Evolutionary conservation across 345 rosid genomes (phyloP).

Genomic region (Carallia pectinifolia): DNA sequence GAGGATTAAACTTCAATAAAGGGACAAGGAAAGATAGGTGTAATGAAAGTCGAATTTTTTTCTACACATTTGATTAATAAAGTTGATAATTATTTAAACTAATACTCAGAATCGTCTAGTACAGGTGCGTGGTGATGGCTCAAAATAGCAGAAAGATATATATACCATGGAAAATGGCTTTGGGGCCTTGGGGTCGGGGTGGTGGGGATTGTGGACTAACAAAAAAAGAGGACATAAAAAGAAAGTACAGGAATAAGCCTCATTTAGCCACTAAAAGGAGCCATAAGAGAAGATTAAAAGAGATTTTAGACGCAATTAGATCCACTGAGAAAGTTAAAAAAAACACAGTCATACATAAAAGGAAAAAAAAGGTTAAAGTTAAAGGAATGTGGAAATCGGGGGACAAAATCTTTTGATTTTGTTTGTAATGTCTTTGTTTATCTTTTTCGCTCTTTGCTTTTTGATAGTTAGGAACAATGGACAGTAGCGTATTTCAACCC

Average conservation of each 20-base stretch:
- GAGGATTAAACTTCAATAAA: no score
- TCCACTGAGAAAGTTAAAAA: constrained; percentile 17
- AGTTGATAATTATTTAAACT: no score
- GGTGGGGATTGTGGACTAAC: no score
- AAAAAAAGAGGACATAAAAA: constrained; percentile 8
- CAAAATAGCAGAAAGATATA: neutral
- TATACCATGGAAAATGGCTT: neutral
- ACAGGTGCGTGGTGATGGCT: neutral
- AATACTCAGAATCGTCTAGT: no score
- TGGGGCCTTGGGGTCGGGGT: no score
- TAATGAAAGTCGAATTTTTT: no score
- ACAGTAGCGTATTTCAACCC: constrained; percentile 33
- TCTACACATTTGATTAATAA: no score
- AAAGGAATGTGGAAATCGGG: constrained; percentile 40
- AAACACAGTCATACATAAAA: constrained; percentile 20
- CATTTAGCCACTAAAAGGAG: constrained; percentile 23
- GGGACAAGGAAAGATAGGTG: no score
- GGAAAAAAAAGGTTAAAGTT: constrained; percentile 17
- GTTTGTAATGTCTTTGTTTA: constrained; percentile 36
- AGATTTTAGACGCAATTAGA: constrained; percentile 30
- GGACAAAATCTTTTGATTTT: constrained; percentile 40
- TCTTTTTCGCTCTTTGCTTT: constrained; percentile 30
- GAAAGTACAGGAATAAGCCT: constrained; percentile 20
- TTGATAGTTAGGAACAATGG: constrained; percentile 24
- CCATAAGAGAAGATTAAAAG: constrained; percentile 25